Percentiles rank a stretch among this genome's conserved stretches.
phyloP scores from a whole-genome alignment of 1,139 yeast genomes.

The Geotrichum carabidarum region DNA sequence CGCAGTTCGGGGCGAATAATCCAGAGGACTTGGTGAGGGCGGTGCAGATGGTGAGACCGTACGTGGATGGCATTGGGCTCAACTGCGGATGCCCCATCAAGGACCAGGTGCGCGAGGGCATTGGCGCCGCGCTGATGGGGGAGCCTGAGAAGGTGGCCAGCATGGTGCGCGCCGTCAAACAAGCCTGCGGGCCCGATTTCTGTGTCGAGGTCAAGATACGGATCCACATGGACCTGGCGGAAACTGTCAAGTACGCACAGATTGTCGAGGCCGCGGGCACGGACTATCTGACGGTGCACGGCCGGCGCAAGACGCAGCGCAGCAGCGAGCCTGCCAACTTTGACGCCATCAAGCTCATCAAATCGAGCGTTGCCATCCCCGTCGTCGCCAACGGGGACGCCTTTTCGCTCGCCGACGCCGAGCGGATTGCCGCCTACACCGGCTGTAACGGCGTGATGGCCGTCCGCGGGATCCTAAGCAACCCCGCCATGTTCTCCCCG shows the following conservation, averaged over 20 bases:
- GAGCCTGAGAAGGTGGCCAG: slow-evolving; percentile 74
- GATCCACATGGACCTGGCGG: slow-evolving; percentile 51
- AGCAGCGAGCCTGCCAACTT: slow-evolving; percentile 77
- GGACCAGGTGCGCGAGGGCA: slow-evolving; percentile 92
- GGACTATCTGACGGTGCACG: slow-evolving; percentile 91
- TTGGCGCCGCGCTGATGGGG: slow-evolving; percentile 91
- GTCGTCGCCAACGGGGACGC: slow-evolving; percentile 97
- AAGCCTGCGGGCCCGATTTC: slow-evolving; percentile 59
- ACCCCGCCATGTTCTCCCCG: slow-evolving; percentile 78
- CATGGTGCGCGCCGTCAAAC: slow-evolving; percentile 80
- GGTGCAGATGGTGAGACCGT: slow-evolving; percentile 83
- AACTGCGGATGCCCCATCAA: slow-evolving; percentile 97
- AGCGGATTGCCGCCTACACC: slow-evolving; percentile 55
- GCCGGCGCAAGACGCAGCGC: slow-evolving; percentile 78
- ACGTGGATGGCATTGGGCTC: slow-evolving; percentile 87
- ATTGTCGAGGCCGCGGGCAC: slow-evolving; percentile 82
- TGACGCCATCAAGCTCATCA: slow-evolving; percentile 70
- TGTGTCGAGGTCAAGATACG: slow-evolving; percentile 88
- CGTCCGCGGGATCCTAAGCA: slow-evolving; percentile 77
- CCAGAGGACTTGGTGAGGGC: slow-evolving; percentile 77
- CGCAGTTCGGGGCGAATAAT: slow-evolving; percentile 89
- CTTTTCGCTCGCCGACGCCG: slow-evolving; percentile 59
- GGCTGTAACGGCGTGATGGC: slow-evolving; percentile 94
- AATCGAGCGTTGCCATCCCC: slow-evolving; percentile 60
- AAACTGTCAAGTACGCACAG: slow-evolving; percentile 16